Evolutionary conservation across 2,329 filamentous ascomycete species (phyloP).

Genomic region (Ophiobolus disseminans): DNA sequence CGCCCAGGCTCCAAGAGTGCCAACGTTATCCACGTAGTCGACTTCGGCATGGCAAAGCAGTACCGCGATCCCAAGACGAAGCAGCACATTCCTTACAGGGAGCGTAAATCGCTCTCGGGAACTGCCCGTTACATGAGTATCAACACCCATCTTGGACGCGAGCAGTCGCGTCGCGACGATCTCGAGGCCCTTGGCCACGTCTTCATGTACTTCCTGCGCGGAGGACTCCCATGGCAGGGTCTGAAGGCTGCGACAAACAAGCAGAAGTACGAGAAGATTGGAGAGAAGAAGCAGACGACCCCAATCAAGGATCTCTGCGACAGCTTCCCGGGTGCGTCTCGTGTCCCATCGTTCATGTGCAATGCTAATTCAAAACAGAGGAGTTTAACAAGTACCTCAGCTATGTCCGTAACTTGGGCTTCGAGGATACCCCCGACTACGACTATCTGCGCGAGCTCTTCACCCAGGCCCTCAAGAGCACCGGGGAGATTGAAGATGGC

Average conservation of each 20-base stretch:
- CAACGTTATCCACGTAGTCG: conserved; percentile 97
- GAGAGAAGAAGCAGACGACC: conserved; percentile 99
- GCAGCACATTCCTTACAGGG: conserved; percentile 97
- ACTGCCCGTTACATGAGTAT: conserved; percentile 99
- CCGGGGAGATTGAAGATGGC: conserved; percentile 93
- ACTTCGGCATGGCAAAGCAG: conserved; percentile 99
- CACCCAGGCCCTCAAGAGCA: conserved; percentile 93
- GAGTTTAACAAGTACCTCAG: conserved; percentile 98
- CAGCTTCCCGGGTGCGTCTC: conserved; percentile 75
- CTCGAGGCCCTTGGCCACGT: conserved; percentile 81
- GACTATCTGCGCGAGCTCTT: conserved; percentile 97
- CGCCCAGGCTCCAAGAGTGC: conserved; percentile 90
- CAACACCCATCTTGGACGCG: conserved; percentile 95
- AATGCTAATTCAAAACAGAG: conserved; percentile 60
- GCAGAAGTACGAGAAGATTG: conserved; percentile 99
- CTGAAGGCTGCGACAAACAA: conserved; percentile 76
- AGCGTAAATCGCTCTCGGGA: conserved; percentile 94
- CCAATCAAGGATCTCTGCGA: conserved; percentile 96
- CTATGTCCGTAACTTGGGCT: conserved; percentile 96
- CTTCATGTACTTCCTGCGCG: conserved; percentile 73
- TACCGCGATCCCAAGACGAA: conserved; percentile 99
- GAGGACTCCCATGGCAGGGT: conserved; percentile 72
- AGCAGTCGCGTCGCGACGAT: conserved; percentile 95
- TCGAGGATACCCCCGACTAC: conserved; percentile 98
- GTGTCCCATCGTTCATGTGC: background rate